Evolutionary conservation across 106 monocot genomes (phyloP).

Genomic region (Acanthochlamys bracteata): DNA sequence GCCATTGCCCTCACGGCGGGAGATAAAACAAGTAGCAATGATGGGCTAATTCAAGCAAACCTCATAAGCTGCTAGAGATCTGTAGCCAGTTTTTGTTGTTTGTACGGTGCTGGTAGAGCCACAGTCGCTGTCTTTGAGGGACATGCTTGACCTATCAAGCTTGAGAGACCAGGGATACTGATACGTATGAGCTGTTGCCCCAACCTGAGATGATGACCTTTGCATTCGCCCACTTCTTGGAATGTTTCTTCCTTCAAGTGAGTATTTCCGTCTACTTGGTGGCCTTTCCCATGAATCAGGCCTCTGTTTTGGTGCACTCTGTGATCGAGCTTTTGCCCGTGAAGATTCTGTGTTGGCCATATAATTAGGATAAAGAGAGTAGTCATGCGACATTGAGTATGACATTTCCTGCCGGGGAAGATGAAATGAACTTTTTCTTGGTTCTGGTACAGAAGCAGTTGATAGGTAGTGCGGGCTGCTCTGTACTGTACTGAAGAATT

Average conservation of each 20-base stretch:
- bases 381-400: conserved; percentile 23
- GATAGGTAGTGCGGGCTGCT: conserved; percentile 29
- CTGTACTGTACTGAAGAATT: conserved; percentile 24
- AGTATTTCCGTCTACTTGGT: conserved; percentile 10
- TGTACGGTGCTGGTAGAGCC: conserved; percentile 26
- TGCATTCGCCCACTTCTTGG: conserved; percentile 25
- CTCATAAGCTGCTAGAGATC: conserved; percentile 15
- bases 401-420: conserved; percentile 2
- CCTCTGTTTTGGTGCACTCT: conserved; percentile 40
- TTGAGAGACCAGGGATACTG: conserved; percentile 32
- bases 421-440: background rate
- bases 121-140: conserved; percentile 38
- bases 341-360: conserved; percentile 59
- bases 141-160: conserved; percentile 29
- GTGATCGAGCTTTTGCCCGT: conserved; percentile 43
- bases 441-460: conserved; percentile 7
- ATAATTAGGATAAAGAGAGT: conserved; percentile 23
- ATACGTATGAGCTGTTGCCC: conserved; percentile 2
- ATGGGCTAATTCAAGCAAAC: background rate
- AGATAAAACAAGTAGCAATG: background rate
- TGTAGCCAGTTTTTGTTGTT: conserved; percentile 20
- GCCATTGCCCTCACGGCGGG: background rate
- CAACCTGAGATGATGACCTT: conserved; percentile 24
- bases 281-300: conserved; percentile 24
- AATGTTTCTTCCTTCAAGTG: conserved; percentile 26